phyloP scores from a whole-genome alignment of 805 yeast genomes.

The Candida namnaoensis region DNA sequence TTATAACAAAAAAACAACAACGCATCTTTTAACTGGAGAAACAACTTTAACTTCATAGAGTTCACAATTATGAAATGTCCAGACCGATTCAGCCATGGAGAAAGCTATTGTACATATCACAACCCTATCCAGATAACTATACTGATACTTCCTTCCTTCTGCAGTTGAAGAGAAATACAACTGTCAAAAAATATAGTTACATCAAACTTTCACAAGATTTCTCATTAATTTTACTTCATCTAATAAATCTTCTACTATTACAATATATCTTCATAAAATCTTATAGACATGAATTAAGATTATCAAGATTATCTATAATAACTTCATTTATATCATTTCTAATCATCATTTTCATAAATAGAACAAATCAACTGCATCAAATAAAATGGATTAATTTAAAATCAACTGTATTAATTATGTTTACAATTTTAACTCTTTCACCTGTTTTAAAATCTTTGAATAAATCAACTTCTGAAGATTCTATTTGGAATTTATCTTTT shows the following conservation, averaged over 20 bases:
- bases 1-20: no score
- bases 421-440: conserved; percentile 68
- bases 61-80: neutral
- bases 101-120: conserved; percentile 76
- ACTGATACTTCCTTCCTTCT: conserved; percentile 78
- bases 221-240: conserved; percentile 55
- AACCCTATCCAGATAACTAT: conserved; percentile 86
- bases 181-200: conserved; percentile 61
- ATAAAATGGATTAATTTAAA: conserved; percentile 29
- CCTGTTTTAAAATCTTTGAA: conserved; percentile 89
- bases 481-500: conserved; percentile 87
- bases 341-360: neutral
- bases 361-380: neutral
- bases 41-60: no score
- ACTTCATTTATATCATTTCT: conserved; percentile 15
- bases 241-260: conserved; percentile 36
- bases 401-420: conserved; percentile 59
- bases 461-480: conserved; percentile 83
- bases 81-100: conserved; percentile 49
- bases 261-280: neutral
- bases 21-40: no score
- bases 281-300: neutral
- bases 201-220: conserved; percentile 64
- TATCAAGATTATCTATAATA: conserved; percentile 4
- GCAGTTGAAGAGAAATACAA: conserved; percentile 67